Evolutionary conservation across 345 rosid species (phyloP).

Genomic region (Arabidopsis suecica): DNA sequence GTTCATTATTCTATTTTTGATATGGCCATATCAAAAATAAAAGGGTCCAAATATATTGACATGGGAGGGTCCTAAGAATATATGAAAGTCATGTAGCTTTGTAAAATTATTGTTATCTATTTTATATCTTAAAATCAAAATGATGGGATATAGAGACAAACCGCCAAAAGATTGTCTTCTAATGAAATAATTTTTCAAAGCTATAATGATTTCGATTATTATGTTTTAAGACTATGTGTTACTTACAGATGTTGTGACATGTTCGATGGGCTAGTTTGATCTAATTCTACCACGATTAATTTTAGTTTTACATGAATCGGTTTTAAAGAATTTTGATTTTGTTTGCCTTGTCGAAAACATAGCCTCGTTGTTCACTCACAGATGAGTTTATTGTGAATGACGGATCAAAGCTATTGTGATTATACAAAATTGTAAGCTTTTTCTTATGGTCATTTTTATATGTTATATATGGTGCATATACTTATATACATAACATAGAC

Average conservation of each 20-base stretch:
- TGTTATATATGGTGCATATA: background rate
- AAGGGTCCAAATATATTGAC: background rate
- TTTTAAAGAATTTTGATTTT: background rate
- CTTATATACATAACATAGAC: background rate
- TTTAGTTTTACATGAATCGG: background rate
- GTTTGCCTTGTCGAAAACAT: background rate
- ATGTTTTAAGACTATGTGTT: background rate
- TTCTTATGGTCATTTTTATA: background rate
- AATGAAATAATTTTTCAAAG: conserved; percentile 18
- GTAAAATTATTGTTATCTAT: conserved; percentile 30
- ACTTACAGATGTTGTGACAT: conserved; percentile 21
- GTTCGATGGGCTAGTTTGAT: conserved; percentile 11
- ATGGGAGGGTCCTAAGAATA: conserved; percentile 30
- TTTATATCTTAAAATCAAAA: conserved; percentile 9
- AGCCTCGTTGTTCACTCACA: background rate
- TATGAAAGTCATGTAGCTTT: conserved; percentile 33
- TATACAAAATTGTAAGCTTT: too few relatives aligned
- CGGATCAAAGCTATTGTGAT: background rate
- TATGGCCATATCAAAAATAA: background rate
- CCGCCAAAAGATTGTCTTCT: conserved; percentile 23
- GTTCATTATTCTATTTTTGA: conserved; percentile 24
- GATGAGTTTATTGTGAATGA: background rate
- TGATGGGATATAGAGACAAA: conserved; percentile 38
- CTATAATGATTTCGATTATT: conserved; percentile 3
- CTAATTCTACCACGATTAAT: background rate